A percentile compares a stretch with the other conserved stretches of the same genome.
Conservation (phyloP, 78 protist species). For the Dictyostelium brefeldianum region DNA sequence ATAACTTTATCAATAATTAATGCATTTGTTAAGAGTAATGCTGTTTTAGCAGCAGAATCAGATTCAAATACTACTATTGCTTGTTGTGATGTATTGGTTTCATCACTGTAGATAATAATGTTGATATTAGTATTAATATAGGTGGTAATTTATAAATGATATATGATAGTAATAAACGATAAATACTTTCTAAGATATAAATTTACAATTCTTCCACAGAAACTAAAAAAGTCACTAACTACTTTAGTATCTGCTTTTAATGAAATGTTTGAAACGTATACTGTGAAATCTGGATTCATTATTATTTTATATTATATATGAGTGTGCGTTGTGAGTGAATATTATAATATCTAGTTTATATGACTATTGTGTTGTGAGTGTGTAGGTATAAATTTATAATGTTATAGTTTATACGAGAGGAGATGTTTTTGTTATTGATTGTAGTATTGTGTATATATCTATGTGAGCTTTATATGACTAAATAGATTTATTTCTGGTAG, state of each 20-base stretch:
- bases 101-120: slow-evolving; percentile 5
- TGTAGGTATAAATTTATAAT: too few species aligned
- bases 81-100: slow-evolving; percentile 35
- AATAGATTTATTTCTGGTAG: too few species aligned
- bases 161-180: not conserved
- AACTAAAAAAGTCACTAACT: slow-evolving; percentile 79
- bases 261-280: slow-evolving; percentile 76
- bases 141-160: not conserved
- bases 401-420: too few species aligned
- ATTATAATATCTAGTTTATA: too few species aligned
- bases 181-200: slow-evolving; percentile 54
- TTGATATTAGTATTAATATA: not conserved
- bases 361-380: too few species aligned
- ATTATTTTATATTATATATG: not conserved
- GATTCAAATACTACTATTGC: slow-evolving; percentile 82
- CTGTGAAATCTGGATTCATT: slow-evolving; percentile 38
- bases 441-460: too few species aligned
- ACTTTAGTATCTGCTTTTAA: slow-evolving; percentile 57
- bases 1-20: slow-evolving; percentile 83
- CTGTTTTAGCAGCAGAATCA: slow-evolving; percentile 85
- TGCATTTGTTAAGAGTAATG: slow-evolving; percentile 85
- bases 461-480: too few species aligned
- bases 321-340: not conserved
- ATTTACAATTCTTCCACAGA: slow-evolving; percentile 82
- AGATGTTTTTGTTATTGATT: too few species aligned